Evolutionary conservation across 1,284 basidiomycete genomes (phyloP), one percentile per base, ranked within the genome.

Genomic region (Fomes fomentarius): DNA sequence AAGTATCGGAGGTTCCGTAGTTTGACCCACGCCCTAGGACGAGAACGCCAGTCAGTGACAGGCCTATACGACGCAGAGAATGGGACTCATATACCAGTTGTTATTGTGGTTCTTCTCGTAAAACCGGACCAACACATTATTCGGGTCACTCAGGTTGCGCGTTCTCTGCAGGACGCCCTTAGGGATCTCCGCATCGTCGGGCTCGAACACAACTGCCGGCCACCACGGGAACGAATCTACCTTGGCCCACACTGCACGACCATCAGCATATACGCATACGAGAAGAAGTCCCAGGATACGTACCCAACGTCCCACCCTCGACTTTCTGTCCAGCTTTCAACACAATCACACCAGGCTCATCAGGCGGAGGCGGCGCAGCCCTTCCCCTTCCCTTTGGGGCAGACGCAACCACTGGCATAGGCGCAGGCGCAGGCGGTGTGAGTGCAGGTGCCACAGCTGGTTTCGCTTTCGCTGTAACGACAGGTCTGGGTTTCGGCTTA

Each of bases 211-310:
- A 19, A 76, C 75, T 3, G 74, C 76, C 21, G 76, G 74, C 71
- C 74, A 78, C 73, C 73, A 78, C 2, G 77, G 77, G 52, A 67
- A 77, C 11, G 71, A 66, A 24, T 65, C 76, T 78, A 68, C 58
- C 65, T 77, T 78, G 14, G 76, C 76, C 77, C 77, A 79, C 1
- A 77, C 77, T 76, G 52, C 35, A 58, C n/a, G n/a, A n/a, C n/a
- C n/a, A n/a, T n/a, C n/a, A n/a, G n/a, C n/a, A n/a, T n/a, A n/a
- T n/a, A n/a, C n/a, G n/a, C n/a, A n/a, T n/a, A n/a, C n/a, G n/a
- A n/a, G n/a, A n/a, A n/a, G n/a, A n/a, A n/a, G n/a, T n/a, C n/a
- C n/a, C n/a, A n/a, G 17, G n/a, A 17, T 17, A 60, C 70, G 47
- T 54, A 76, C 74, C 74, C 25, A 76, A 62, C 8, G 74, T 76